Evolutionary conservation across 441 rosid species (phyloP).

Genomic region (Codiaeum variegatum): DNA sequence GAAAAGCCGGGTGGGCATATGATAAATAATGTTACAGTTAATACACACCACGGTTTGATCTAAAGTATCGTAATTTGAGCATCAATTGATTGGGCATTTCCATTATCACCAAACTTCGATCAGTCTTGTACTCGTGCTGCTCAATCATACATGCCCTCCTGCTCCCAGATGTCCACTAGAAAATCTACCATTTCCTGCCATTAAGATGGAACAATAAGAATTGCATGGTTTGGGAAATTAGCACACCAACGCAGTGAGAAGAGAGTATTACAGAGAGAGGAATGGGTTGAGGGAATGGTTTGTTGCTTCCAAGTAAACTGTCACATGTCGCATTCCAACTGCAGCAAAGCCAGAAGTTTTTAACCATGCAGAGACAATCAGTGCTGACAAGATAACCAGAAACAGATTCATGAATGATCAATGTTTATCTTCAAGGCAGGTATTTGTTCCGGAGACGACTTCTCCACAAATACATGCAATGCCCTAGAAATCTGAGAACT

Average conservation of each 20-base stretch:
- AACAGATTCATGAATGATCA: conserved; percentile 21
- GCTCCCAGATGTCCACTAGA: conserved; percentile 87
- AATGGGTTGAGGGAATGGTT: conserved; percentile 53
- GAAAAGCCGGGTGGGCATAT: conserved; percentile 20
- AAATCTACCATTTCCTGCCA: conserved; percentile 90
- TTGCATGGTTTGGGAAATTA: background rate
- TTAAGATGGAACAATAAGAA: conserved; percentile 7
- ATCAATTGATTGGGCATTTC: conserved; percentile 10
- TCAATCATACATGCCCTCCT: conserved; percentile 83
- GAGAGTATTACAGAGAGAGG: conserved; percentile 56
- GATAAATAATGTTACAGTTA: conserved; percentile 28
- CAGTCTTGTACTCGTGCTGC: conserved; percentile 4
- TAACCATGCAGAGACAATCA: conserved; percentile 35
- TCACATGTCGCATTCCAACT: conserved; percentile 72
- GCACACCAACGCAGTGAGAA: background rate
- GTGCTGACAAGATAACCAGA: conserved; percentile 37
- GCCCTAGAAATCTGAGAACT: background rate
- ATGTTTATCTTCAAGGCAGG: conserved; percentile 9
- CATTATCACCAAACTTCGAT: conserved; percentile 23
- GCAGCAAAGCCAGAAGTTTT: conserved; percentile 54
- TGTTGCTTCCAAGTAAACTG: conserved; percentile 56
- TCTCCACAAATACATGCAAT: background rate
- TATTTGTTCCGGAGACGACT: background rate
- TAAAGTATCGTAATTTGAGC: conserved; percentile 19
- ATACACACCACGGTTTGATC: conserved; percentile 20